Evolutionary conservation across 2,329 filamentous ascomycete species (phyloP).

Genomic region (Colletotrichum neosansevieriae): DNA sequence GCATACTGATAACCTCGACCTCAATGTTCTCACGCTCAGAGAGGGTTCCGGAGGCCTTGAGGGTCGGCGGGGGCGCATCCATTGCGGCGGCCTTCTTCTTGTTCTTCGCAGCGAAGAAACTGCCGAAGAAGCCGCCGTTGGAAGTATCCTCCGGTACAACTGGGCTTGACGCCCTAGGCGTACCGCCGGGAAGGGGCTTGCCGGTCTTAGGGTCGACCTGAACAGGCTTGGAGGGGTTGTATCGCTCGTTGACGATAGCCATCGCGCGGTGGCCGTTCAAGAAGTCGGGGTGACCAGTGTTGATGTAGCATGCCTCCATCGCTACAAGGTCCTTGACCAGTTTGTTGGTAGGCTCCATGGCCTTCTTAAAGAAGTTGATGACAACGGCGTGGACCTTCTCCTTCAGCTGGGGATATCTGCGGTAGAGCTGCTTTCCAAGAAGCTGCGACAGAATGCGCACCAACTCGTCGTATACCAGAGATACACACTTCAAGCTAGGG

Average conservation of each 20-base stretch:
- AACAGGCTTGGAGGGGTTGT: slow-evolving; percentile 83
- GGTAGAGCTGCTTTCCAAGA: slow-evolving; percentile 88
- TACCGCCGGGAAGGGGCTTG: slow-evolving; percentile 82
- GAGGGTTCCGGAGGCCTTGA: slow-evolving; percentile 94
- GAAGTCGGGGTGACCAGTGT: slow-evolving; percentile 98
- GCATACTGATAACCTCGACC: slow-evolving; percentile 97
- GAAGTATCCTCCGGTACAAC: slow-evolving; percentile 68
- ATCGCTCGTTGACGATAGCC: slow-evolving; percentile 96
- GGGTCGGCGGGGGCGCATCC: slow-evolving; percentile 91
- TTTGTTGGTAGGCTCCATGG: slow-evolving; percentile 98
- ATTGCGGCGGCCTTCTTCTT: slow-evolving; percentile 99
- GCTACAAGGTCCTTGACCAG: slow-evolving; percentile 90
- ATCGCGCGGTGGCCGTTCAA: slow-evolving; percentile 96
- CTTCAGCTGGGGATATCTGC: slow-evolving; percentile 92
- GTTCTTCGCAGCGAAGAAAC: slow-evolving; percentile 99
- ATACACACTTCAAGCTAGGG: slow-evolving; percentile 96
- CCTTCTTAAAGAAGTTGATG: slow-evolving; percentile 96
- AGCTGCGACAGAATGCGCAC: slow-evolving; percentile 95
- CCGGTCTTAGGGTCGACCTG: slow-evolving; percentile 99
- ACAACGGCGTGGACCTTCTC: slow-evolving; percentile 97
- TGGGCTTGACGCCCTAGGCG: slow-evolving; percentile 82
- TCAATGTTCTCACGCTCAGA: slow-evolving; percentile 96
- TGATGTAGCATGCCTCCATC: slow-evolving; percentile 98
- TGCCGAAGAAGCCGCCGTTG: slow-evolving; percentile 93
- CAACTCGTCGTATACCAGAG: slow-evolving; percentile 95